Evolutionary conservation across 768 basidiomycete genomes (phyloP), one percentile per base, ranked within the genome.

Genomic region (Pulveroboletus sp.): DNA sequence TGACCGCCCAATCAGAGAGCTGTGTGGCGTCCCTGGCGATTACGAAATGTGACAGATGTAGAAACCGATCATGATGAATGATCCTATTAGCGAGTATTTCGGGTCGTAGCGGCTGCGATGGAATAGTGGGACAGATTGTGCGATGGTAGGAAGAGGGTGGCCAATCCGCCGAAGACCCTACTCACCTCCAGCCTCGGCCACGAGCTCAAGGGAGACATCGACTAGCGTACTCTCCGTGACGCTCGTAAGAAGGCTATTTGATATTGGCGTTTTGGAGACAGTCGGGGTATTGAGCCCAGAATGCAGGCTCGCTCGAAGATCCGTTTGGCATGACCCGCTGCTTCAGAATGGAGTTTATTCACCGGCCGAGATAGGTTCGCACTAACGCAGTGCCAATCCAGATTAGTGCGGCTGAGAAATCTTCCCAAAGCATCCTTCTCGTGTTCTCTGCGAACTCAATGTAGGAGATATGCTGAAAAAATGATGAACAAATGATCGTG

Each of bases 331-430:
- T 47, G 37, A 42, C 18, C 27, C 45, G 42, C 30, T 40, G 55
- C 55, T 53, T 51, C 53, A 49, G 31, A 51, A 56, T 40, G 37
- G 51, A 50, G 43, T 21, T 13, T 51, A 47, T 49, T 57, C 43
- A 21, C 43, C 46, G 30, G 32, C 57, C 60, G 38, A 57, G 51
- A 59, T 62, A 42, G 54, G 62, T 18, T 46, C 39, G 9, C 53
- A 59, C 55, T 55, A 56, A 57, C 47, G 50, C 36, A 41, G 62
- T 56, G 54, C 52, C 55, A 45, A 49, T 37, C 62, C 55, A 53
- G 46, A 65, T 51, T 55, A 57, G 63, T 63, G 57, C 57, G 52
- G 57, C 59, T 54, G 56, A 54, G 62, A 62, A 58, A 48, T 15
- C 24, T 46, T 52, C 51, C 62, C 26, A 49, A 59, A 53, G 17